A percentile compares a stretch with the other conserved stretches of the same genome.
phyloP scores from a whole-genome alignment of 768 basidiomycete genomes.

The Lentinus tigrinus region DNA sequence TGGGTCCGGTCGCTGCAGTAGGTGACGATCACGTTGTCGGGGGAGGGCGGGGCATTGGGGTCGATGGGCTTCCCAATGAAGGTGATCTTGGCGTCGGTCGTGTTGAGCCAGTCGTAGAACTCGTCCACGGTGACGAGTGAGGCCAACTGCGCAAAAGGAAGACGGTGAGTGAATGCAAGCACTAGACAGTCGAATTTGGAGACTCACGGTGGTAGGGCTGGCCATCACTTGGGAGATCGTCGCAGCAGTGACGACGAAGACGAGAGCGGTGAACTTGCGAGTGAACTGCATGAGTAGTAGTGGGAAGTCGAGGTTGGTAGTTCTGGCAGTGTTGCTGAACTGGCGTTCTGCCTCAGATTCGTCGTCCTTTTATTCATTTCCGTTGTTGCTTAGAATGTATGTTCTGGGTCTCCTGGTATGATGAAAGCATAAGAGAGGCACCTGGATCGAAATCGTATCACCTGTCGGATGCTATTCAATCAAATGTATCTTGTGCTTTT shows the following conservation, averaged over 20 bases:
- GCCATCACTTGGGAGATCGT: not conserved
- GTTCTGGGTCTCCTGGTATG: too few species aligned
- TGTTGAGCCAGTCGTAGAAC: conserved; percentile 12
- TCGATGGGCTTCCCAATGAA: conserved; percentile 19
- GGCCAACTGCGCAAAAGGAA: too few species aligned
- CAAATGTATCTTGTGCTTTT: too few species aligned
- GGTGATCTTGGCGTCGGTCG: conserved; percentile 16
- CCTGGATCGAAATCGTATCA: too few species aligned
- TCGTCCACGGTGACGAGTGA: not conserved
- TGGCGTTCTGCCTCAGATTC: too few species aligned
- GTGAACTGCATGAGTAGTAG: not conserved
- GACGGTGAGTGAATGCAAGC: too few species aligned
- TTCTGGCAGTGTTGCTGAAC: not conserved
- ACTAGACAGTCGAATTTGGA: too few species aligned
- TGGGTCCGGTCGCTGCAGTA: conserved; percentile 25
- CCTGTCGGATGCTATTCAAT: too few species aligned
- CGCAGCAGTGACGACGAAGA: not conserved
- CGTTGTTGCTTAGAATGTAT: too few species aligned
- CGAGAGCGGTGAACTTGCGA: not conserved
- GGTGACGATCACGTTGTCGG: conserved; percentile 21
- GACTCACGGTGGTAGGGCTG: not conserved
- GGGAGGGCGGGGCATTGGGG: conserved; percentile 6
- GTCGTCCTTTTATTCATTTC: too few species aligned
- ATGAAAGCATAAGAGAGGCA: too few species aligned
- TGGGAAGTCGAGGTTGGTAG: not conserved